Base-by-base conservation (phyloP, 306 rosid genomes). In the Lathyrus sativus region DNA sequence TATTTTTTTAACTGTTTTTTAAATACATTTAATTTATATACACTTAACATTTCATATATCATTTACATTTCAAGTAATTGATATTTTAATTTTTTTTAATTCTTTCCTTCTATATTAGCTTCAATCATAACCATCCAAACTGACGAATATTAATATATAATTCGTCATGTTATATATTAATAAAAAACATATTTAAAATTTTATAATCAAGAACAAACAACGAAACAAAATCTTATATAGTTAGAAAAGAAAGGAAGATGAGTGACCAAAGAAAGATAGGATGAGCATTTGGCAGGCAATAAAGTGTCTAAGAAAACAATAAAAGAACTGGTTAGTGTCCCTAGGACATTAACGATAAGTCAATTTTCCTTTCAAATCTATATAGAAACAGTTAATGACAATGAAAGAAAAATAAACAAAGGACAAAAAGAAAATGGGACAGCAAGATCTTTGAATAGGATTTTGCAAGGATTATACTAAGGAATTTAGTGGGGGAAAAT, bases 391-490 rank as follows among this genome's bases (percentile, higher is more conserved):
- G n/a, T 42, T 42, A 42, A 33, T 53, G 55, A 63, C 7, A 45
- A 15, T 17, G 38, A 39, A 39, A 26, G 45, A 13, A 50, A 50
- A 62, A 33, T 6, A 8, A 43, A 67, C 22, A 62, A 70, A 11
- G 10, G 17, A 64, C 6, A 12, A 3, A 41, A 24, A 56, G 24
- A 62, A 44, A 50, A 11, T 58, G 9, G 37, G 69, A 77, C 64
- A 26, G 19, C 49, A 49, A 72, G 63, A 71, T 77, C 73, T 77
- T 71, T 38, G n/a, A 56, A 8, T 45, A 37, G 63, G 81, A 77
- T 77, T 70, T 77, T 71, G 72, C 57, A 70, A 71, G 63, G 68
- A 77, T 62, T 76, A 35, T 33, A 50, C 33, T 62, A 13, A 2
- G 19, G 49, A 43, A 53, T 33, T 2, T 11, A 28, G 17, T 28